Evolutionary conservation across 2,329 filamentous ascomycete genomes (phyloP), one percentile per base, ranked within the genome.

Genomic region (Talaromyces islandicus): DNA sequence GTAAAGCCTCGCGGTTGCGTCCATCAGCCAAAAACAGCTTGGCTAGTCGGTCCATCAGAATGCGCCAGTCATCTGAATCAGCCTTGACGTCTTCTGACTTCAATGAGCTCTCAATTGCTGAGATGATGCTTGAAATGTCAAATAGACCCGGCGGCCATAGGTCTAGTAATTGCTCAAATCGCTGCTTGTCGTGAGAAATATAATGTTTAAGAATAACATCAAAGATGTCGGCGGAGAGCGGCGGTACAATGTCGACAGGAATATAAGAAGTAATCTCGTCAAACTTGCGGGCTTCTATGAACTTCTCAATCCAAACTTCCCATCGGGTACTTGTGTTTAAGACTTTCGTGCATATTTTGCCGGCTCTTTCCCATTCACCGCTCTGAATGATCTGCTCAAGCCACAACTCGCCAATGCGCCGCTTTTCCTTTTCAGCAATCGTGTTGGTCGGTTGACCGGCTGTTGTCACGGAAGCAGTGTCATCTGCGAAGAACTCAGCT

Each of bases 241-340:
- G 88, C 7, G 92, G 92, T 29, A 84, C 85, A 71, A 95, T 82
- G n/a, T 87, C 85, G 1, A 85, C 86, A 0, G 94, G 94, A 30
- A 99, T 90, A 68, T 89, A 87, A 38, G 89, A 83, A 5, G 90
- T 89, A 62, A 99, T 96, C 67, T 96, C 92, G 71, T 97, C 91
- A 67, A 96, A 91, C 69, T 87, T 91, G 64, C 90, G 84, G 2
- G 90, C 89, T 46, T 91, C 88, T 7, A 92, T 91, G 75, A 99
- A 99, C 0, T 85, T 88, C 85, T 90, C 95, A 5, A 95, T 89
- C 92, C 93, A 97, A 68, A 95, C 91, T 76, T 97, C 92, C 94
- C 94, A 99, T 66, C 88, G 81, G 54, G 88, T 82, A 0, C 91
- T 86, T 1, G 88, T 91, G 50, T 86, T 86, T 1, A 99, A 80